A percentile compares a stretch with the other conserved stretches of the same genome.
phyloP scores from a whole-genome alignment of 331 rosid genomes.

The Pyracantha coccinea region DNA sequence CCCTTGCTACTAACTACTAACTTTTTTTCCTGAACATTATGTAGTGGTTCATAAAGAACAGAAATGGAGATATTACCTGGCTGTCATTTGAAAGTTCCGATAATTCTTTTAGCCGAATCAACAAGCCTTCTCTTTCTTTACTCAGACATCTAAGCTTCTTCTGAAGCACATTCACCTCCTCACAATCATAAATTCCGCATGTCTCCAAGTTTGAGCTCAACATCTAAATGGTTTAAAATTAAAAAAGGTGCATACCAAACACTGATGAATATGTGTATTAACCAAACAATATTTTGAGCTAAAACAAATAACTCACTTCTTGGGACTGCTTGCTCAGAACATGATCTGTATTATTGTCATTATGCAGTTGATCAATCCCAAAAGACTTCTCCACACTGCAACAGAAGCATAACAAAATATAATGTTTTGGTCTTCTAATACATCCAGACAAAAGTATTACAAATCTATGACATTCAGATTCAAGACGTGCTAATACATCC shows the following conservation, averaged over 20 bases:
- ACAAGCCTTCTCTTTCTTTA: constrained; percentile 24
- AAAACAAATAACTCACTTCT: constrained; percentile 35
- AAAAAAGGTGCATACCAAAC: not conserved
- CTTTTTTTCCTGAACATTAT: not conserved
- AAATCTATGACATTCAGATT: not conserved
- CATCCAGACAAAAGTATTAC: too few species aligned
- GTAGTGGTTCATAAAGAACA: not conserved
- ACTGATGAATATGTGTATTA: not conserved
- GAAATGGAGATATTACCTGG: constrained; percentile 32
- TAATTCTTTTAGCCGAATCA: constrained; percentile 18
- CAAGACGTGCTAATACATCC: not conserved
- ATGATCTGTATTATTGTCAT: constrained; percentile 9
- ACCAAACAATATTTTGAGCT: constrained; percentile 4
- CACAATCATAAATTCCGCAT: constrained; percentile 1
- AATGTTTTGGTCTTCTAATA: not conserved
- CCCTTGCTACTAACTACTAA: not conserved
- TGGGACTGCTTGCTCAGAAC: constrained; percentile 20
- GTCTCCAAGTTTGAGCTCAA: constrained; percentile 15
- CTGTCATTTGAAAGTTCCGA: constrained; percentile 23
- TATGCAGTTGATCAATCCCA: constrained; percentile 24
- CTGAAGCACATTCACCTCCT: constrained; percentile 17
- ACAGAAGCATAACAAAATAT: not conserved
- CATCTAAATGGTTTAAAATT: constrained; percentile 12
- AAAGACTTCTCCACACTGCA: constrained; percentile 32
- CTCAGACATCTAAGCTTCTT: constrained; percentile 14